A percentile compares a stretch with the other conserved stretches of the same genome.
Evolutionary conservation across 345 rosid genomes (phyloP).

Genomic region (Acer saccharum): DNA sequence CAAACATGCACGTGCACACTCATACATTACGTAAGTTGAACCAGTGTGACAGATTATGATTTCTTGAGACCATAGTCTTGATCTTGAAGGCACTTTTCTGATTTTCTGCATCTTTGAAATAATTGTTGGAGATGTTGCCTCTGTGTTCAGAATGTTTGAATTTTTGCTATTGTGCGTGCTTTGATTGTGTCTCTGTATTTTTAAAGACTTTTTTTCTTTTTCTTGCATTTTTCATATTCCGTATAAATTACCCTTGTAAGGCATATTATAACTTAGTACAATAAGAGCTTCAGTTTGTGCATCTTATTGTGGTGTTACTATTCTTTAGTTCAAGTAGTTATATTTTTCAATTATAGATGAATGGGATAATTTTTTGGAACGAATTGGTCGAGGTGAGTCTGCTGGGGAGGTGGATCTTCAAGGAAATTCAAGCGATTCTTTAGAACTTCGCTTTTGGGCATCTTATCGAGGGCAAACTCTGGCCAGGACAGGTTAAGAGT

Average conservation of each 20-base stretch:
- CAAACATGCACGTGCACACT: neutral
- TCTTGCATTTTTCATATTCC: neutral
- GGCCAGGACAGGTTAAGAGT: slow-evolving; percentile 84
- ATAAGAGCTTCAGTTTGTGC: neutral
- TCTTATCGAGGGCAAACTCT: slow-evolving; percentile 97
- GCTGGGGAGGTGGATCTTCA: slow-evolving; percentile 73
- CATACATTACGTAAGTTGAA: neutral
- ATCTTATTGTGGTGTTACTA: slow-evolving; percentile 3
- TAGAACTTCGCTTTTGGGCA: slow-evolving; percentile 99
- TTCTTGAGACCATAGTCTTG: neutral
- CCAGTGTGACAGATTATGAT: neutral
- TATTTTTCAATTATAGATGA: slow-evolving; percentile 60
- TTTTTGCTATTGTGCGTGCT: neutral
- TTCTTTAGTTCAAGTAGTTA: neutral
- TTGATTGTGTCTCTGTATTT: neutral
- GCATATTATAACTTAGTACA: neutral
- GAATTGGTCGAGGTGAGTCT: slow-evolving; percentile 77
- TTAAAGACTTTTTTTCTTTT: neutral
- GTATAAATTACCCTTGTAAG: neutral
- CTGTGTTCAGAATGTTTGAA: neutral
- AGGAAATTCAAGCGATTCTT: slow-evolving; percentile 69
- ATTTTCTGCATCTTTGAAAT: neutral
- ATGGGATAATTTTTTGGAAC: slow-evolving; percentile 97
- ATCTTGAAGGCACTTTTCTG: neutral
- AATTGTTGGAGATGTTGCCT: slow-evolving; percentile 5